Evolutionary conservation across 1,284 basidiomycete species (phyloP), one percentile per base, ranked within the genome.

Genomic region (Sporisorium iseilematis-ciliati): DNA sequence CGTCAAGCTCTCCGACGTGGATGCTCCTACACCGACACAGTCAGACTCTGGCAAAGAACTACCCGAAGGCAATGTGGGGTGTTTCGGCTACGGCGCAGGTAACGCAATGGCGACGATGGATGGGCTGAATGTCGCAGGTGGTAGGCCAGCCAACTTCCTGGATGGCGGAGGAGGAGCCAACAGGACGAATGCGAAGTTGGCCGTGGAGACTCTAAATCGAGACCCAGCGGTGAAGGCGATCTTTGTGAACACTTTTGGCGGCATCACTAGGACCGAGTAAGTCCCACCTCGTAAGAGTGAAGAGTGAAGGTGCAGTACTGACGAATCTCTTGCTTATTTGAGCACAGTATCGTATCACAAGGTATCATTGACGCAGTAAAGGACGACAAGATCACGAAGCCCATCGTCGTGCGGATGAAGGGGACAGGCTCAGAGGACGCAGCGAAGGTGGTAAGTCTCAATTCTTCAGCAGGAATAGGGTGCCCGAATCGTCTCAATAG

Each of bases 71-170:
- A 75, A 80, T 31, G 67, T 81, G 2, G 79, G 78, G 2, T 76
- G 69, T 45, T 81, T 81, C 35, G 79, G 79, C 2, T 81, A 81
- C 51, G 79, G 79, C 11, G 79, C 79, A 0, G 78, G 79, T 3
- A 81, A 75, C 48, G 78, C 71, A 12, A 81, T 81, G 79, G 78
- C 69, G 4, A 81, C 79, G 10, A 75, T 81, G 70, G 78, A 81
- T 52, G 79, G 79, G 3, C 57, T 80, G 4, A 69, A 65, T 26
- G 42, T 57, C 6, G 78, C 64, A 6, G 78, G 79, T 23, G 79
- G 78, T 10, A 8, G 69, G 26, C 78, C 78, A 5, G 75, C 79
- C 8, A 81, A 81, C 63, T 81, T 81, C 35, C 40, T 81, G 10
- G 79, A 81, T 41, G 79, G 79, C 7, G 79, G 79, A 10, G 79